Evolutionary conservation across 1,284 basidiomycete genomes (phyloP), one percentile per base, ranked within the genome.

Genomic region (Rhodotorula sp.): DNA sequence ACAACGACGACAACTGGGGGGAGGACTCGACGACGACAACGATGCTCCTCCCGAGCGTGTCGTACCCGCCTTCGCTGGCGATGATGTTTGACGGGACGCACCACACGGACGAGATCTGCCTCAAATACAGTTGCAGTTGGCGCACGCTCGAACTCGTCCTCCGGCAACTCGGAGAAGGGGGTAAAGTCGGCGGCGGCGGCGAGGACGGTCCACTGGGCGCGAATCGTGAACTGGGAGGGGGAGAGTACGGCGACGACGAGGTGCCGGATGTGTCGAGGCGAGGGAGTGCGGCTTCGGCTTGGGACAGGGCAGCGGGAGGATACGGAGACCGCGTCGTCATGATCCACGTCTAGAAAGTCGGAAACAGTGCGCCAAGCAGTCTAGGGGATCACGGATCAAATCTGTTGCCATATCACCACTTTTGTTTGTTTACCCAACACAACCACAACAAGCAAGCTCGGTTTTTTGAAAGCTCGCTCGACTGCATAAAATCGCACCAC

Each of bases 71-170:
- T 4, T 68, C 61, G 34, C 56, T 79, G 38, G 62, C 73, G 28
- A 49, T 70, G 12, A 60, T 77, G 58, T 65, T 79, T 45, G 75
- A 79, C 43, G 78, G 77, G 18, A 70, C 58, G 34, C 77, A 78
- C 50, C 70, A 73, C 45, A 77, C 75, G 43, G 78, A 79, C 54
- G 78, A 78, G 68, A 69, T 77, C 43, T 76, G 75, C 58, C 50
- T 76, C n/a, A 61, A 67, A 47, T 76, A 72, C 26, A 60, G 63
- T 12, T 67, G 72, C 28, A 61, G 57, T 23, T 74, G 67, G 60
- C 50, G 58, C 16, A 68, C 71, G 48, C 62, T 76, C 3, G 64
- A 74, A 49, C 31, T 48, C n/a, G 73, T 74, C 8, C 48, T 76
- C 60, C 56, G 61, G 56, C 38, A 65, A 21, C 21, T 76, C 5